These are phyloP conservation scores for Colletotrichum sojae DNA, from an alignment of 2,329 filamentous ascomycete species.

Conservation along the genomic window DNA sequence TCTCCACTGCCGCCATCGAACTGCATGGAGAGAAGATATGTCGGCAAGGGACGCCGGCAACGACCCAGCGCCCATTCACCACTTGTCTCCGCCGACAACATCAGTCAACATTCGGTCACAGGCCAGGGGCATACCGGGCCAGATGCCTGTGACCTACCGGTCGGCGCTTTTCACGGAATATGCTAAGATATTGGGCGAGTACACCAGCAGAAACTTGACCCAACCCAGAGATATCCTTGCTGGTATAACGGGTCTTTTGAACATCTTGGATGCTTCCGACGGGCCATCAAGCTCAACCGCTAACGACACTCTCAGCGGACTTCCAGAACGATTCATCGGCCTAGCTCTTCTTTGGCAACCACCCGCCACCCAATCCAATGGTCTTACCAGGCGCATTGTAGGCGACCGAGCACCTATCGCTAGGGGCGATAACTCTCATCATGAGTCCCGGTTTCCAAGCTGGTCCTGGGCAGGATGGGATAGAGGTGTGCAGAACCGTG, in stretches of 20 bases:
- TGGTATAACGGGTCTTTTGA: background rate
- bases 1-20: background rate
- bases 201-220: background rate
- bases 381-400: too few relatives aligned
- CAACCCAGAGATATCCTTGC: background rate
- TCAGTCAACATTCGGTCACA: background rate
- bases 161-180: background rate
- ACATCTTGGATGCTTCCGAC: background rate
- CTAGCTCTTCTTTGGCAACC: background rate
- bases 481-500: background rate
- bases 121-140: background rate
- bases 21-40: background rate
- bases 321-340: background rate
- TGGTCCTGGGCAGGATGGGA: background rate
- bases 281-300: background rate
- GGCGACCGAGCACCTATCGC: too few relatives aligned
- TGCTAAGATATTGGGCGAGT: background rate
- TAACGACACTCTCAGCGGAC: background rate
- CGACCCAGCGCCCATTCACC: background rate
- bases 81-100: background rate
- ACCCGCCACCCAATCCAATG: background rate
- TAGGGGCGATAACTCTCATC: too few relatives aligned
- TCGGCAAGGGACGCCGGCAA: background rate
- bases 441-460: background rate
- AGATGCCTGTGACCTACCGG: background rate